phyloP scores from a whole-genome alignment of 805 yeast species.

The Candida pini region DNA sequence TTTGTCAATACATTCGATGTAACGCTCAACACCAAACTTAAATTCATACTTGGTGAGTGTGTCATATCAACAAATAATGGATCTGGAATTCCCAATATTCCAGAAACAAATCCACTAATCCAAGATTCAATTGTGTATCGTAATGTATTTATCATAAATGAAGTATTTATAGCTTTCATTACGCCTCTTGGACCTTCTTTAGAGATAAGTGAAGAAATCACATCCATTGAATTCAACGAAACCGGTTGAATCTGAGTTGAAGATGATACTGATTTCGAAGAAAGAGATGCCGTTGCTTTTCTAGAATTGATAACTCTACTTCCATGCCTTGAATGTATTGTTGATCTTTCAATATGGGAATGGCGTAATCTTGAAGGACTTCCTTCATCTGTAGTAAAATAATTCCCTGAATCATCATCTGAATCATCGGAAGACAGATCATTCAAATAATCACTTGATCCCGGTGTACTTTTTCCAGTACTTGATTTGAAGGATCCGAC shows the following conservation, averaged over 20 bases:
- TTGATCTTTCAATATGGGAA: slow-evolving; percentile 26
- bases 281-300: not conserved
- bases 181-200: slow-evolving; percentile 69
- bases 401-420: slow-evolving; percentile 22
- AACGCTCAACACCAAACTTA: slow-evolving; percentile 62
- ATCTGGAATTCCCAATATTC: slow-evolving; percentile 77
- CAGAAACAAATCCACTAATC: slow-evolving; percentile 84
- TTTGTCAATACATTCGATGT: slow-evolving; percentile 71
- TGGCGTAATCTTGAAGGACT: slow-evolving; percentile 18
- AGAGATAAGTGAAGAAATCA: slow-evolving; percentile 56
- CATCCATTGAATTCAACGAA: slow-evolving; percentile 58
- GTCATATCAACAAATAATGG: slow-evolving; percentile 79
- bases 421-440: slow-evolving; percentile 36
- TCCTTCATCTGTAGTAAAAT: slow-evolving; percentile 17
- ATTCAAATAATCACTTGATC: slow-evolving; percentile 10
- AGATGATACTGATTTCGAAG: slow-evolving; percentile 9
- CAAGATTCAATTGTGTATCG: slow-evolving; percentile 80
- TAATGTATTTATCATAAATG: slow-evolving; percentile 72
- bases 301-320: slow-evolving; percentile 4
- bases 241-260: slow-evolving; percentile 42
- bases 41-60: slow-evolving; percentile 71
- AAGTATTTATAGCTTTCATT: slow-evolving; percentile 70
- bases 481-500: slow-evolving; percentile 53
- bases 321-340: slow-evolving; percentile 7
- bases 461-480: not conserved